These are phyloP conservation scores for Xylaria sp. DNA, from an alignment of 2,329 filamentous ascomycete species.

Conservation along the genomic window DNA sequence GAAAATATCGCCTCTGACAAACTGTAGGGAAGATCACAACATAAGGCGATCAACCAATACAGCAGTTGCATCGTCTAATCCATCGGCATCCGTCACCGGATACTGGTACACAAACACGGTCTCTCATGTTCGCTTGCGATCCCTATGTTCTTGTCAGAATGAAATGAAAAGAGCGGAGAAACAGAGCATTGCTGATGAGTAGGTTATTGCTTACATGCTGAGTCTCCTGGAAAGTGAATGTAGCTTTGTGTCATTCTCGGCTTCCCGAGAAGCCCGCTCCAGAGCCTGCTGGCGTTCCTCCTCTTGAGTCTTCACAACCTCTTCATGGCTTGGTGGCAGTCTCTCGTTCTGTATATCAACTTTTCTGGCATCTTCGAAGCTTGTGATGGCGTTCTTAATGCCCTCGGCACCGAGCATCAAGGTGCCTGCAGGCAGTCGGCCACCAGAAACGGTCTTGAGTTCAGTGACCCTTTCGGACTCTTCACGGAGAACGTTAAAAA, in stretches of 20 bases:
- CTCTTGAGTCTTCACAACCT: conserved; percentile 85
- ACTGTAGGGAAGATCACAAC: conserved; percentile 34
- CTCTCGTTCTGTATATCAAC: conserved; percentile 97
- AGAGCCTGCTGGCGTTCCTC: conserved; percentile 85
- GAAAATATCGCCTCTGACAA: conserved; percentile 32
- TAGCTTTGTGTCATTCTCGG: conserved; percentile 86
- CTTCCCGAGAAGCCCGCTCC: conserved; percentile 85
- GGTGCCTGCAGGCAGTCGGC: conserved; percentile 90
- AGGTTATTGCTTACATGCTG: conserved; percentile 82
- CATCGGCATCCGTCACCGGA: conserved; percentile 35
- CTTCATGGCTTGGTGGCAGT: conserved; percentile 90
- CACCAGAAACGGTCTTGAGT: conserved; percentile 95
- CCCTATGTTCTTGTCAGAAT: conserved; percentile 42
- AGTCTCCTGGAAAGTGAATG: conserved; percentile 89
- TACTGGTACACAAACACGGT: conserved; percentile 38
- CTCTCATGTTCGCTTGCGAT: conserved; percentile 49
- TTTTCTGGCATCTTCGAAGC: conserved; percentile 95
- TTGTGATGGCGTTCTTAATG: conserved; percentile 97
- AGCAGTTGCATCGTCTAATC: conserved; percentile 38
- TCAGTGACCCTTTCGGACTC: conserved; percentile 97
- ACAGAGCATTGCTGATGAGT: conserved; percentile 20
- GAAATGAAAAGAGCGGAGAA: not conserved
- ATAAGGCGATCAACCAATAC: conserved; percentile 27
- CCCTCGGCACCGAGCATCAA: conserved; percentile 98
- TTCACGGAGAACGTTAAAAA: conserved; percentile 98